Evolutionary conservation across 768 basidiomycete species (phyloP), one percentile per base, ranked within the genome.

Genomic region (Lactarius hatsudake): DNA sequence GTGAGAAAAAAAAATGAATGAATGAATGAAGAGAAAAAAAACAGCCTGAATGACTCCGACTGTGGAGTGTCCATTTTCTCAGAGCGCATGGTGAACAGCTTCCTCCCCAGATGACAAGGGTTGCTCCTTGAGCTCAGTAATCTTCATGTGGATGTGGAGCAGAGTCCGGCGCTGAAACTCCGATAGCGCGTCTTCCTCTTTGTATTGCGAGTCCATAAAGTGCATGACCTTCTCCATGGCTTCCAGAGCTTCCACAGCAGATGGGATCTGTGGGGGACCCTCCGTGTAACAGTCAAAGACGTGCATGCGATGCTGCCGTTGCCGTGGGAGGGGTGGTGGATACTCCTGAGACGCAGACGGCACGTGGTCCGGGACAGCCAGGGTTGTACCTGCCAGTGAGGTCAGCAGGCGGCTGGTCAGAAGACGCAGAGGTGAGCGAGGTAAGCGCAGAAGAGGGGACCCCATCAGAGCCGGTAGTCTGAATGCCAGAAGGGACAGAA

Each of bases 161-260:
- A 88, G 77, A 23, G 81, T 81, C 43, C 67, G 62, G 61, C 75
- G 78, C 75, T 86, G 86, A 71, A 87, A 78, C 57, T 80, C 77
- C 23, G 74, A 69, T 53, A 88, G 82, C 32, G 73, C 73, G 59
- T 74, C 74, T 55, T 80, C 80, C 71, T 82, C 82, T 60, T 72
- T 75, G 73, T 57, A 69, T 58, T 77, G 78, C 38, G 78, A 75
- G 73, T 87, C 83, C 68, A 87, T 73, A 67, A 81, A 89, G 15
- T 76, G 54, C 68, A 88, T 79, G 64, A 89, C 77, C 69, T 78
- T 83, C 73, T 84, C 81, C 61, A 88, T 74, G 30, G 85, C 82
- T 12, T 81, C 80, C 59, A 87, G 83, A 2, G 83, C 86, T 59
- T 86, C 83, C 0, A 75, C 72, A n/a, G 81, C 72, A 59, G 81